Conservation (phyloP, 495 filamentous ascomycete genomes). For the Trichoderma orchidacearum region DNA sequence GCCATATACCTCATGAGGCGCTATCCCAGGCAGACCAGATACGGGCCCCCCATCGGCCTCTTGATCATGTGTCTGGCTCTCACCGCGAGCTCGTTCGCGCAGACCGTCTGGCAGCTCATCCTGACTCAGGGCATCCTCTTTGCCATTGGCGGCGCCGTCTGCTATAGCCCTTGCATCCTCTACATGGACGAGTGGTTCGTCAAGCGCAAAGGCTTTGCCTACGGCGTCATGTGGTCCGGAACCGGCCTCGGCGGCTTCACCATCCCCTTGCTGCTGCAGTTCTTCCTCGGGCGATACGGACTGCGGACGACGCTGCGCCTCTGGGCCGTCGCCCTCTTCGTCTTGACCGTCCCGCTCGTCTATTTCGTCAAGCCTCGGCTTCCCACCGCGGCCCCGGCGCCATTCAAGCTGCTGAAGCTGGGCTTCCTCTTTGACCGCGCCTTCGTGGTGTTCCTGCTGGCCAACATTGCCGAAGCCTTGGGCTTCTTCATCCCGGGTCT, state of each 20-base stretch:
- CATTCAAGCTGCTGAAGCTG: constrained; percentile 22
- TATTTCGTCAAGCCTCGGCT: constrained; percentile 45
- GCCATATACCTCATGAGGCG: constrained; percentile 18
- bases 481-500: constrained; percentile 56
- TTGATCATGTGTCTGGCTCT: constrained; percentile 25
- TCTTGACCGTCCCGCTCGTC: constrained; percentile 36
- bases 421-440: constrained; percentile 27
- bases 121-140: constrained; percentile 40
- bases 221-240: constrained; percentile 41
- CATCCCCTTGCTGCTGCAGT: constrained; percentile 36
- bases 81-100: constrained; percentile 30
- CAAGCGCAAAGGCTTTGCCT: constrained; percentile 36
- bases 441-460: constrained; percentile 38
- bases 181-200: constrained; percentile 48
- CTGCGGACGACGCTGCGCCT: constrained; percentile 35
- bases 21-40: constrained; percentile 15
- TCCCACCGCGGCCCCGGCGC: constrained; percentile 23
- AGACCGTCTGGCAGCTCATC: constrained; percentile 29
- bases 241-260: constrained; percentile 21
- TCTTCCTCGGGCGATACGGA: constrained; percentile 37
- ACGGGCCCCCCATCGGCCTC: constrained; percentile 21
- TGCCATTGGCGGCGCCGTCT: constrained; percentile 30
- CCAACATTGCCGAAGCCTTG: constrained; percentile 46
- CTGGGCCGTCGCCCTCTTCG: constrained; percentile 34
- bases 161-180: constrained; percentile 33